Evolutionary conservation across 2,329 filamentous ascomycete genomes (phyloP).

Genomic region (Gyromitra esculenta): DNA sequence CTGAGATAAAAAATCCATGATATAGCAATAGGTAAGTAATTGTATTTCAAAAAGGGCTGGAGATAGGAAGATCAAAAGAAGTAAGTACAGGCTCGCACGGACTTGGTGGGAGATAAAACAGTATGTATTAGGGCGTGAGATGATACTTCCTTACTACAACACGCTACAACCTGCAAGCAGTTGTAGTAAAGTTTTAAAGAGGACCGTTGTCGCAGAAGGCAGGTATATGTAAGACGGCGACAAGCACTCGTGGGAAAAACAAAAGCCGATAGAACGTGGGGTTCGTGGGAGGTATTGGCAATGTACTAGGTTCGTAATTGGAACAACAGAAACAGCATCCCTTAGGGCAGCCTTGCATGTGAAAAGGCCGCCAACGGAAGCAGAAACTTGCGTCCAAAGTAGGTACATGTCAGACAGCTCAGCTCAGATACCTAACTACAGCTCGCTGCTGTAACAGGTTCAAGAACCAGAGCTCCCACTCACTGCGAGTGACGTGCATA

Average conservation of each 20-base stretch:
- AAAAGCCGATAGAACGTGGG: conserved; percentile 43
- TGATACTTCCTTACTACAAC: conserved; percentile 31
- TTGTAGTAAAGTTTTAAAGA: conserved; percentile 43
- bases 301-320: conserved; percentile 34
- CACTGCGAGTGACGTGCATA: conserved; percentile 38
- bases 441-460: conserved; percentile 35
- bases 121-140: conserved; percentile 23
- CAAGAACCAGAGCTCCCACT: conserved; percentile 8
- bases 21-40: conserved; percentile 30
- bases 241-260: conserved; percentile 30
- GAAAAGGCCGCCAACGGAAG: conserved; percentile 22
- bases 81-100: conserved; percentile 38
- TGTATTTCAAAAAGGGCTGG: conserved; percentile 34
- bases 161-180: conserved; percentile 28
- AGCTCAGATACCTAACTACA: conserved; percentile 27
- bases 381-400: conserved; percentile 43
- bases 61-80: conserved; percentile 39
- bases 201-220: conserved; percentile 26
- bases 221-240: conserved; percentile 32
- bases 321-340: conserved; percentile 40
- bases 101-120: conserved; percentile 2
- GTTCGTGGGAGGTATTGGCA: conserved; percentile 35
- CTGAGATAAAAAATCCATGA: conserved; percentile 34
- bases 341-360: conserved; percentile 29
- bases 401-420: conserved; percentile 47